Evolutionary conservation across 768 basidiomycete species (phyloP), one percentile per base, ranked within the genome.

Genomic region (Boletus sp.): DNA sequence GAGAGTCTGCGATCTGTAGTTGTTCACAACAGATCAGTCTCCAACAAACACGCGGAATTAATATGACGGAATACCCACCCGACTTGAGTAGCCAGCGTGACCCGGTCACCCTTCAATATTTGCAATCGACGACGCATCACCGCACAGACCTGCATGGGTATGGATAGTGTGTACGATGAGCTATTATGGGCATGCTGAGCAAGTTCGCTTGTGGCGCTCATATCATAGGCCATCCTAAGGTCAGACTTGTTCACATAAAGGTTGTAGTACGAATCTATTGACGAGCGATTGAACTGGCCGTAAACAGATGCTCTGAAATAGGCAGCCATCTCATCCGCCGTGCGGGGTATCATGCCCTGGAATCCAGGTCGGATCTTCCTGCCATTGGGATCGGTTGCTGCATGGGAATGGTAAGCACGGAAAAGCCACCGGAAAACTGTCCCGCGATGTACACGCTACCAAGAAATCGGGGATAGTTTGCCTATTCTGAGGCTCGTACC

Each of bases 391-490:
- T 88, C 84, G 4, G 87, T 87, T 8, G 82, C 84, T 59, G 35
- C 1, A 18, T 4, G 9, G 18, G 4, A 10, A 24, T 8, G 0
- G 29, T 59, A 2, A 52, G 40, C 7, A 28, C 2, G 7, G 1
- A 33, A 49, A 39, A 8, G 10, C 14, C 10, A 20, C 14, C 17
- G 11, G 12, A n/a, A 17, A 7, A 17, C 8, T 5, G 28, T 85
- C 17, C n/a, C 84, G 10, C 24, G 29, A 54, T 72, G 10, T 45
- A 75, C 76, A 69, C 7, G 75, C 69, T 41, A 83, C 80, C 36
- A 86, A 72, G 73, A 83, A 86, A 59, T 86, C 84, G 20, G 84
- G 77, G 0, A 82, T 83, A 2, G 82, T 83, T 66, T 86, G 84
- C 20, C 84, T 73, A 55, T 82, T 75, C 14, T 74, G 75, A 30